phyloP scores from a whole-genome alignment of 768 basidiomycete genomes.

The Fomitopsis serialis region DNA sequence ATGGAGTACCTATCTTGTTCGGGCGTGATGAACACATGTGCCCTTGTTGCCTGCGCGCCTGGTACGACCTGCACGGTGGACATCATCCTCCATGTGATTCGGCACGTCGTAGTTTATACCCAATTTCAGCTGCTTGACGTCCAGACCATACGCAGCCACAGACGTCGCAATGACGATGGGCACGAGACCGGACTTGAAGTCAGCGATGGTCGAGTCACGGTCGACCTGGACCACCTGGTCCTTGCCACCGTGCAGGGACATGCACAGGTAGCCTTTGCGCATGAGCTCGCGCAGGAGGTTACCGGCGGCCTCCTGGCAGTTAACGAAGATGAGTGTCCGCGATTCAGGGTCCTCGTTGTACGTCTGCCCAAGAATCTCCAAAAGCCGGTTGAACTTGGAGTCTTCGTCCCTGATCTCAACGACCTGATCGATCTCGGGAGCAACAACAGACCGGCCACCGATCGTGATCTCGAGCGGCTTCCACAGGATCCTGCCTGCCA shows the following conservation, averaged over 20 bases:
- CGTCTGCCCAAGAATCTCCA: constrained; percentile 96
- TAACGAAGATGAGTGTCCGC: constrained; percentile 93
- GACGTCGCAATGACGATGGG: constrained; percentile 98
- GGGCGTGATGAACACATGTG: constrained; percentile 95
- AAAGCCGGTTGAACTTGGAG: constrained; percentile 89
- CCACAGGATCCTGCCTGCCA: constrained; percentile 88
- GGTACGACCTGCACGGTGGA: constrained; percentile 97
- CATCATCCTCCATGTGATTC: constrained; percentile 99
- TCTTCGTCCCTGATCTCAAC: constrained; percentile 94
- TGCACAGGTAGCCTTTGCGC: constrained; percentile 93
- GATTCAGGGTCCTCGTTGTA: constrained; percentile 95
- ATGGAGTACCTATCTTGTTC: constrained; percentile 98
- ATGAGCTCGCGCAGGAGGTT: constrained; percentile 92
- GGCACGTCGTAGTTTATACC: constrained; percentile 97
- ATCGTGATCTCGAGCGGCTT: constrained; percentile 98
- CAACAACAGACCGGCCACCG: constrained; percentile 95
- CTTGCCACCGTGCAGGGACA: constrained; percentile 97
- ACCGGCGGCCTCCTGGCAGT: constrained; percentile 95
- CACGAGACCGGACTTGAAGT: constrained; percentile 96
- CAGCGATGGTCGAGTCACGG: constrained; percentile 92
- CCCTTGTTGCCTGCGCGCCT: constrained; percentile 98
- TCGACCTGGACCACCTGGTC: constrained; percentile 99
- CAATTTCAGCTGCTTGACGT: constrained; percentile 95
- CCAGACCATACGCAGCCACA: constrained; percentile 93
- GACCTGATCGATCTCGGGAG: constrained; percentile 95